Percentiles rank a stretch among this genome's conserved stretches.
These are phyloP conservation scores for Candida ulmi DNA, from an alignment of 805 yeast genomes.

Conservation along the genomic window DNA sequence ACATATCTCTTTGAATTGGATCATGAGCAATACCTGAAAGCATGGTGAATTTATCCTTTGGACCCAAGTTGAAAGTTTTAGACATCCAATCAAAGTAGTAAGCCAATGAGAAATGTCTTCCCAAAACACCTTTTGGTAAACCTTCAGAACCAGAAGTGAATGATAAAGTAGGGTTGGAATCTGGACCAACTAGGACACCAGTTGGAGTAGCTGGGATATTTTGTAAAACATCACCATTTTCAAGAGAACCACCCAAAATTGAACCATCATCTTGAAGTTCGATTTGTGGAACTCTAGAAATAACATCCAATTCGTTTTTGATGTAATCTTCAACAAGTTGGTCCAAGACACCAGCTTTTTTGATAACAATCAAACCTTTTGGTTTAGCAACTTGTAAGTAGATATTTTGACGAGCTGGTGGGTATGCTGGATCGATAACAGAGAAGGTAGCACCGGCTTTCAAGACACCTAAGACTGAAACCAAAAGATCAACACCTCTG, in stretches of 20 bases:
- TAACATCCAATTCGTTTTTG: slow-evolving; percentile 61
- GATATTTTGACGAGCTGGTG: slow-evolving; percentile 94
- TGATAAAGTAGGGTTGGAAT: slow-evolving; percentile 91
- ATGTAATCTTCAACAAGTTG: slow-evolving; percentile 76
- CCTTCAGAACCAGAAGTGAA: slow-evolving; percentile 99
- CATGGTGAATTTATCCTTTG: slow-evolving; percentile 90
- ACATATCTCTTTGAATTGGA: slow-evolving; percentile 98
- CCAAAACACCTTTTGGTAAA: slow-evolving; percentile 96
- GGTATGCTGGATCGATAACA: slow-evolving; percentile 98
- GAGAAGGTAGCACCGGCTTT: slow-evolving; percentile 99
- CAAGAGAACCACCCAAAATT: slow-evolving; percentile 50
- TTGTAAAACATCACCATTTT: slow-evolving; percentile 43
- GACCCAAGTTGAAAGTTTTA: slow-evolving; percentile 68
- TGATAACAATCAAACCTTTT: slow-evolving; percentile 79
- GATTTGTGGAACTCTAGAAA: slow-evolving; percentile 70
- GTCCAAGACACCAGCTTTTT: slow-evolving; percentile 83
- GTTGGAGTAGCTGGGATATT: slow-evolving; percentile 53
- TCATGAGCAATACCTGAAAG: slow-evolving; percentile 98
- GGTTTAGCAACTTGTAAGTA: slow-evolving; percentile 94
- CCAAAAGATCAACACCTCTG: slow-evolving; percentile 94
- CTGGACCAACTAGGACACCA: slow-evolving; percentile 95
- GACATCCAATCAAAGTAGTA: slow-evolving; percentile 99
- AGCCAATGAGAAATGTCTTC: slow-evolving; percentile 94
- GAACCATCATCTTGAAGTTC: slow-evolving; percentile 74
- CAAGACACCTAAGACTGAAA: slow-evolving; percentile 95